These are phyloP conservation scores for Auxenochlorella pyrenoidosa DNA, from an alignment of 139 green algal genomes.

Conservation along the genomic window DNA sequence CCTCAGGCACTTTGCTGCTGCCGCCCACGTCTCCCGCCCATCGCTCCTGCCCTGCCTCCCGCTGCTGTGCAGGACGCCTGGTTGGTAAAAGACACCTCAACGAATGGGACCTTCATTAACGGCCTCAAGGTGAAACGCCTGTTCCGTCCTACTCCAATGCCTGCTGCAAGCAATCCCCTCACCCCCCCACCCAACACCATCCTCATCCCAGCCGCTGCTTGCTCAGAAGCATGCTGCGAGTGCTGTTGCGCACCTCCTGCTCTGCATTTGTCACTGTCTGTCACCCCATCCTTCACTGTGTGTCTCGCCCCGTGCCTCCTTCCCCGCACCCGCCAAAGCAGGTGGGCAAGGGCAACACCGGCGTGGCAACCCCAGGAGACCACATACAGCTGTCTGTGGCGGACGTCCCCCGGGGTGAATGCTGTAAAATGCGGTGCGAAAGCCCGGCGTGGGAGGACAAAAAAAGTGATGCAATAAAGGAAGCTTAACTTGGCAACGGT, in stretches of 20 bases:
- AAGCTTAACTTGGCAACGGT: no score
- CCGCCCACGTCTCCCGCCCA: neutral
- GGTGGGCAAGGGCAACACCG: neutral
- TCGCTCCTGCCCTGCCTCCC: neutral
- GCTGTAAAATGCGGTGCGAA: neutral
- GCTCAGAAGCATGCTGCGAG: neutral
- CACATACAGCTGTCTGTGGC: conserved; percentile 14
- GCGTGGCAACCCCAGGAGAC: neutral
- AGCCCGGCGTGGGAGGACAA: no score
- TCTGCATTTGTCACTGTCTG: neutral
- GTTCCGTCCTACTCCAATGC: neutral
- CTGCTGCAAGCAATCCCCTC: neutral
- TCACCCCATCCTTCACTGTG: no score
- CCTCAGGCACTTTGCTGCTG: neutral
- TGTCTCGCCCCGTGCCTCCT: neutral
- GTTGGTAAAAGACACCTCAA: conserved; percentile 28
- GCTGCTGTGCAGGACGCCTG: conserved; percentile 6
- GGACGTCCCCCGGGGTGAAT: conserved; percentile 19
- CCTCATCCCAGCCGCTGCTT: neutral
- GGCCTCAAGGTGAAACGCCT: neutral
- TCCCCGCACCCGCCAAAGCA: neutral
- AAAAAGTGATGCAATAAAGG: no score
- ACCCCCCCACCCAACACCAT: no score
- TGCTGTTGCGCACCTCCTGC: neutral
- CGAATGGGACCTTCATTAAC: conserved; percentile 48